Base-by-base conservation (phyloP, 2,329 filamentous ascomycete genomes). In the Penicillium aurantiogriseum region DNA sequence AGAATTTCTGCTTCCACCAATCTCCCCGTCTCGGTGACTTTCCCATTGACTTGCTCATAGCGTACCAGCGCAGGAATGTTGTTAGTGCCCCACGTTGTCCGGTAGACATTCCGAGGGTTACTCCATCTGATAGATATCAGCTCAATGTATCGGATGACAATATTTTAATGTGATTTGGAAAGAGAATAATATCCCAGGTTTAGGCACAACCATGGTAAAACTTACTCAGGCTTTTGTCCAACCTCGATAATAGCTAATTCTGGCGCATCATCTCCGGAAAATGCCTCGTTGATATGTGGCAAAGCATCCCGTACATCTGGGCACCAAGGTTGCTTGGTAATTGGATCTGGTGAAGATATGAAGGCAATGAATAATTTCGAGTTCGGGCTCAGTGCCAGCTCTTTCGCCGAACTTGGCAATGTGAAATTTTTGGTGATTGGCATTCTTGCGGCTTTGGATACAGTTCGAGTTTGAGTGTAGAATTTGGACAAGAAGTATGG, bases 271-370 rank as follows among this genome's bases (percentile, higher is more conserved):
- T 65, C 54, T 0, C 56, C 56, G 0, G 64, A 60, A 55, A 77
- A 77, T 2, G 71, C 68, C 0, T 64, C 58, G 3, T 67, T 56
- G 23, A 77, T 65, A 43, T 67, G 55, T 0, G 74, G 74, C 53
- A 76, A 56, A 0, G 75, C 72, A 9, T 70, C 71, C 15, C 72
- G 68, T 27, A 77, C 75, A 50, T 77, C 75, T 0, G 76, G 75
- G 25, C 75, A 77, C 76, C 75, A 77, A 4, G 75, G 67, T 54
- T 72, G 63, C 8, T 67, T 67, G 19, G 75, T 77, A 3, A 59
- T 58, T 8, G 73, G 68, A 43, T 76, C 73, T 35, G 68, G 46
- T 33, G 72, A 75, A 2, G 75, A 70, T 35, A 72, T 66, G 61
- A 77, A 77, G n/a, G 71, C 66, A 45, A 77, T 52, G 61, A 75